Percentiles rank a stretch among this genome's conserved stretches.
Evolutionary conservation across 768 basidiomycete species (phyloP).

Genomic region (Amanita pseudoporphyria): DNA sequence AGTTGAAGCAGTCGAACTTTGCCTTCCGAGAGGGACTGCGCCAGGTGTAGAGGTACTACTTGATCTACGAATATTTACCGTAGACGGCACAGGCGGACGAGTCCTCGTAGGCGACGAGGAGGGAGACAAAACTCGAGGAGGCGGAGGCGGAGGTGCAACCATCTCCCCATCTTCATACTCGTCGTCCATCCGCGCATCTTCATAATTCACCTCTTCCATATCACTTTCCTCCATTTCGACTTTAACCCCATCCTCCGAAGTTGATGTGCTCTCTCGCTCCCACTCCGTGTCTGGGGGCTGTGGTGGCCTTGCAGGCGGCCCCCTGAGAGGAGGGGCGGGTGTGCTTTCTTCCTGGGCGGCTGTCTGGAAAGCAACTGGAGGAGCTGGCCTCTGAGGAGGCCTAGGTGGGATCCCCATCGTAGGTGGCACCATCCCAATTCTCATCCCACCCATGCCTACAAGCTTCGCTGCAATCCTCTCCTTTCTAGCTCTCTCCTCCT

Average conservation of each 20-base stretch:
- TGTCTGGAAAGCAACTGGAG: conserved; percentile 20
- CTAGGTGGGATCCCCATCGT: conserved; percentile 21
- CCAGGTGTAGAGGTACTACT: not conserved
- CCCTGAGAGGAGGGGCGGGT: not conserved
- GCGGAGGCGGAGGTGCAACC: conserved; percentile 28
- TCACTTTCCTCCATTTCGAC: conserved; percentile 70
- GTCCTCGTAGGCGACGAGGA: conserved; percentile 14
- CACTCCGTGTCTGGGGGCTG: conserved; percentile 29
- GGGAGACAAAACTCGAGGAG: conserved; percentile 34
- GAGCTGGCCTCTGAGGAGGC: conserved; percentile 13
- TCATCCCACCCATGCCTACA: conserved; percentile 47
- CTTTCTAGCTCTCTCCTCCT: conserved; percentile 52
- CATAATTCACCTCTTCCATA: conserved; percentile 53
- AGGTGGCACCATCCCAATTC: conserved; percentile 45
- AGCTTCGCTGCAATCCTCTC: conserved; percentile 45
- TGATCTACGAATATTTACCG: not conserved
- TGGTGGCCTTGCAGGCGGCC: conserved; percentile 18
- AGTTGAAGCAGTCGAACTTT: conserved; percentile 7
- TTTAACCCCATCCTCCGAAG: conserved; percentile 51
- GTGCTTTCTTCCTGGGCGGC: not conserved
- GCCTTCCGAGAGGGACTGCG: conserved; percentile 10
- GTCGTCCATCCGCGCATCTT: conserved; percentile 31
- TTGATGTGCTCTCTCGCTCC: conserved; percentile 33
- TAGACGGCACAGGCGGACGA: not conserved
- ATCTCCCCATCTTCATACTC: conserved; percentile 37